phyloP scores from a whole-genome alignment of 2,329 filamentous ascomycete genomes.

The Clonostachys chloroleuca region DNA sequence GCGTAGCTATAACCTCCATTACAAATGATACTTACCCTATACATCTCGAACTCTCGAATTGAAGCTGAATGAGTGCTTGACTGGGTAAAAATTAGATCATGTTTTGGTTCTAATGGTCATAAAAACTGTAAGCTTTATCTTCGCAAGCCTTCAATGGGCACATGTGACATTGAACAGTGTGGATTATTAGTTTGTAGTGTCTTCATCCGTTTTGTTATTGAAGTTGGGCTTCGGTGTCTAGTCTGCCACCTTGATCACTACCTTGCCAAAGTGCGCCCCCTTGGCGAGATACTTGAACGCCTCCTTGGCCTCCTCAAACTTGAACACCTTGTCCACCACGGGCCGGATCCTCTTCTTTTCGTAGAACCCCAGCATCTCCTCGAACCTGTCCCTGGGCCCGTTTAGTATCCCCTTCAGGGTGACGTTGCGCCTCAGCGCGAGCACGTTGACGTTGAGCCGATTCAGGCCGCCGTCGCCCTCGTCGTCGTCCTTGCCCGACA shows the following conservation, averaged over 20 bases:
- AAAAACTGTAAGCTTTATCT: neutral
- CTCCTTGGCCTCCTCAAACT: conserved; percentile 37
- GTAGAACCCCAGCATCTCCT: conserved; percentile 48
- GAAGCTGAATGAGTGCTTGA: too few species aligned
- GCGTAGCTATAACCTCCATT: too few species aligned
- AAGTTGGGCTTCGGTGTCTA: neutral
- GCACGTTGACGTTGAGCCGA: conserved; percentile 55
- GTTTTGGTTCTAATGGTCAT: too few species aligned
- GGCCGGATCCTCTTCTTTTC: conserved; percentile 36
- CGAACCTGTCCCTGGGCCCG: conserved; percentile 48
- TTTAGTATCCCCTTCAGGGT: conserved; percentile 54
- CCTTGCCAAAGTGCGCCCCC: conserved; percentile 54
- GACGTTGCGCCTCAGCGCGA: conserved; percentile 39
- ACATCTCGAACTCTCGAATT: too few species aligned
- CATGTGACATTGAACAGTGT: too few species aligned
- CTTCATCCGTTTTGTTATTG: too few species aligned
- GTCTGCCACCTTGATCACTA: conserved; percentile 37
- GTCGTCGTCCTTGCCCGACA: conserved; percentile 47
- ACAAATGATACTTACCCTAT: too few species aligned
- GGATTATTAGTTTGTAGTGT: too few species aligned
- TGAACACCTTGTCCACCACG: conserved; percentile 41
- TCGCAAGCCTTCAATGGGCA: neutral
- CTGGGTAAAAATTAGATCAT: too few species aligned
- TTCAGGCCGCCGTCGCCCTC: conserved; percentile 21
- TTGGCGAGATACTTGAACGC: conserved; percentile 48